Base-by-base conservation (phyloP, 2,329 filamentous ascomycete genomes). In the Tolypocladium ovalisporum region DNA sequence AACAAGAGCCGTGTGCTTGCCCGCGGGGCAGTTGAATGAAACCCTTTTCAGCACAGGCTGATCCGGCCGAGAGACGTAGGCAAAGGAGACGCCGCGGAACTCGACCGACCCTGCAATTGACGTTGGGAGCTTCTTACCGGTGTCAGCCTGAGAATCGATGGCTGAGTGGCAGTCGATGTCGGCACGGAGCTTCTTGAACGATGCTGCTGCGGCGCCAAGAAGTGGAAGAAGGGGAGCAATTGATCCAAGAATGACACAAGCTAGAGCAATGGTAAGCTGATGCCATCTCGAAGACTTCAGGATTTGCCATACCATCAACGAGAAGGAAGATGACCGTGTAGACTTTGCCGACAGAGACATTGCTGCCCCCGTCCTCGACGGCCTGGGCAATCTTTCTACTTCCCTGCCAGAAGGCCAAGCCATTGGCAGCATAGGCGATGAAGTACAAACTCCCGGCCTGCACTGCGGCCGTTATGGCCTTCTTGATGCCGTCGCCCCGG, bases 341-440 rank as follows among this genome's bases (percentile, higher is more conserved):
- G 19, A 84, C 75, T n/a, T 73, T 68, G 40, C 77, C 76, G 10
- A 79, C 71, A 0, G 73, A 73, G 5, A 71, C 65, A 22, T 68
- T 69, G 32, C 65, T 60, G 1, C 64, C 64, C 27, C 67, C 66
- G 4, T 71, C 70, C 4, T 68, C 66, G 9, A 74, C 68, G 1
- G 73, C 67, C 8, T 71, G 66, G 19, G 73, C 73, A 62, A 78
- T 77, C 55, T 77, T 77, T 39, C 73, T 75, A 60, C 81, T 84
- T 53, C 85, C 85, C 66, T 87, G 79, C 83, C 84, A 88, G 65
- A 86, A 88, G 0, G 85, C 83, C 17, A 88, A 73, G 1, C 82
- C 83, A 65, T 87, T 88, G 8, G 83, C 83, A 2, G 82, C 79
- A 61, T 86, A 88, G 4, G 84, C 82, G 61, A 88, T 81, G 61